Evolutionary conservation across 352 stramenopile species (phyloP), one percentile per base, ranked within the genome.

Genomic region (Stramenopiles sp.): DNA sequence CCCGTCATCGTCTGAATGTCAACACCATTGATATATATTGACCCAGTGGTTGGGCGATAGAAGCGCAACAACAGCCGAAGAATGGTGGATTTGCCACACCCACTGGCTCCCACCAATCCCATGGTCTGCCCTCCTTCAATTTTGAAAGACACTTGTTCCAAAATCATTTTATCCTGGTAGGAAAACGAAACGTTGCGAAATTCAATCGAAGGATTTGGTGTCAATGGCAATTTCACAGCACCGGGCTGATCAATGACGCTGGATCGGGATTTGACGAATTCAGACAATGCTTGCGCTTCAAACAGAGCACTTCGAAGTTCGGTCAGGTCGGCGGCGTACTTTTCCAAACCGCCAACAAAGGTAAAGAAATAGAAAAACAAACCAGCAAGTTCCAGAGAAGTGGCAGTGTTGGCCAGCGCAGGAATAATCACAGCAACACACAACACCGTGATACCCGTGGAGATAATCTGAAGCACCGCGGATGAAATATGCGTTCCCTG

Each of bases 71-170:
- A 80, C 74, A 97, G 79, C 0, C 91, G 84, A n/a, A 96, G 77
- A n/a, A 96, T 82, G 1, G 91, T 96, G 32, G 82, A 90, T 76
- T 97, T 97, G 68, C 92, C 92, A 49, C 88, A 94, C 1, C 92
- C 92, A 43, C 83, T 93, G 25, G 82, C 87, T 53, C 92, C 92
- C 32, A 97, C 91, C 74, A 97, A 86, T 48, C 88, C 92, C 33
- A 96, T 83, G 1, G 88, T 96, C 73, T 90, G 87, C 30, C 90
- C 90, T 74, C 90, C 80, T 0, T 82, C 75, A 30, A 97, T 83
- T 53, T 80, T 84, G 49, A 96, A 92, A 53, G 43, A 53, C 43
- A 53, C 43, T 53, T 53, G 43, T 18, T 53, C 43, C 43, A 53
- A 53, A 53, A 53, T 53, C 43, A 12, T 53, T 53, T 53, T 53